Evolutionary conservation across 176 grass and related monocot species (phyloP).

Genomic region (Triticum dicoccoides): DNA sequence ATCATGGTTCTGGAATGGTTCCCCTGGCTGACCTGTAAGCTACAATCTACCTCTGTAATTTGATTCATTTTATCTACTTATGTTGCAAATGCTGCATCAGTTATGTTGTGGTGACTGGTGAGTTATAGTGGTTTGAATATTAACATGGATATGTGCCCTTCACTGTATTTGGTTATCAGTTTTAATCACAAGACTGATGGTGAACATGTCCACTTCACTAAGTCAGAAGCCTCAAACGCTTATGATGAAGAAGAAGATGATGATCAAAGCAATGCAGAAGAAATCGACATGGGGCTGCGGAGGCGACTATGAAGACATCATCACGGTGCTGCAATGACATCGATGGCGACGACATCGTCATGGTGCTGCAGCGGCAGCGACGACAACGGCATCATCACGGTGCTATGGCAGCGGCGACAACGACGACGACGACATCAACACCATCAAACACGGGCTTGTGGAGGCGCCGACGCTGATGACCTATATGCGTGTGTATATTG

Average conservation of each 20-base stretch:
- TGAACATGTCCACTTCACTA: constrained; percentile 78
- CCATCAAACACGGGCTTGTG: too few species aligned
- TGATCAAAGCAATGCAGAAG: constrained; percentile 27
- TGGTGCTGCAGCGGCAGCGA: too few species aligned
- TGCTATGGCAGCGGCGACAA: too few species aligned
- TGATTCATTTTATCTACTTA: background rate
- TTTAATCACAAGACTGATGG: constrained; percentile 96
- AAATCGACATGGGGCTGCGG: too few species aligned
- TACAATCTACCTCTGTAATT: constrained; percentile 9
- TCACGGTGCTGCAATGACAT: too few species aligned
- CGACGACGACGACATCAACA: too few species aligned
- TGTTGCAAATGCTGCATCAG: background rate
- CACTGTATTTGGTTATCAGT: constrained; percentile 27
- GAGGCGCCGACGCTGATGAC: too few species aligned
- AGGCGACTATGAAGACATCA: too few species aligned
- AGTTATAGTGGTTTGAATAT: background rate
- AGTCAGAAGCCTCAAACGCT: constrained; percentile 37
- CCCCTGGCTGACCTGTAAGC: constrained; percentile 90
- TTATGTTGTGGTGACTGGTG: background rate
- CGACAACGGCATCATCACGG: too few species aligned
- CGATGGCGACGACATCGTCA: too few species aligned
- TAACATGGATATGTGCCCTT: constrained; percentile 5
- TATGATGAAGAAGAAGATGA: constrained; percentile 45
- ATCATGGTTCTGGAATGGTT: constrained; percentile 87
- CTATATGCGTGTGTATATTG: too few species aligned